Evolutionary conservation across 495 filamentous ascomycete genomes (phyloP), one percentile per base, ranked within the genome.

Genomic region (Astrocystis sublimbata): DNA sequence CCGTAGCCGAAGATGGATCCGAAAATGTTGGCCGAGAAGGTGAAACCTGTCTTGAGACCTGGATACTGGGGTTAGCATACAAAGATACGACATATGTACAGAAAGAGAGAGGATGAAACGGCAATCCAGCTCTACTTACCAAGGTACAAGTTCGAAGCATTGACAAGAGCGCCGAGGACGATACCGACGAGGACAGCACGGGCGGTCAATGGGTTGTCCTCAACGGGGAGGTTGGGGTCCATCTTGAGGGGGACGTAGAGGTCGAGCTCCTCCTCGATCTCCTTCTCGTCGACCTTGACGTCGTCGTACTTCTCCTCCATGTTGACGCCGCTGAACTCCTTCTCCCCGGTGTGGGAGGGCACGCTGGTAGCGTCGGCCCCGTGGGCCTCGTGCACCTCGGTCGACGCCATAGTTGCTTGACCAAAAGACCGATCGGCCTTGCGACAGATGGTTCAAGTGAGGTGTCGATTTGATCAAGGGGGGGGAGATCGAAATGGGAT

Each of bases 11-110:
- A 85, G 53, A 89, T 88, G 52, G 86, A 80, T 19, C 83, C 83
- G 59, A 86, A 85, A 61, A 86, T 77, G 61, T 77, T 81, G 47
- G 85, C 84, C 49, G 76, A 71, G 66, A 88, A 87, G 17, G 81
- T 88, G 73, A 84, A 89, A 26, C 86, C 86, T 41, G 86, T 86
- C 70, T 88, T 88, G 26, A 89, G 75, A 71, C 86, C 79, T 78
- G 65, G 24, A 6, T 26, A 42, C n/a, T 12, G 49, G 12, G 9
- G 57, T 81, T 38, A 76, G 71, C 57, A 35, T 45, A 21, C n/a
- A n/a, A n/a, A 53, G 15, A 38, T 58, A 42, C 8, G 26, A 24
- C 17, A 51, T 19, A 30, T 12, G n/a, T n/a, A n/a, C 15, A 31
- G 17, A 23, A 41, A 9, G 28, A 35, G 42, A 28, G 24, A 55